These are phyloP conservation scores for Platanthera zijinensis DNA, from an alignment of 106 monocot species.

Conservation along the genomic window DNA sequence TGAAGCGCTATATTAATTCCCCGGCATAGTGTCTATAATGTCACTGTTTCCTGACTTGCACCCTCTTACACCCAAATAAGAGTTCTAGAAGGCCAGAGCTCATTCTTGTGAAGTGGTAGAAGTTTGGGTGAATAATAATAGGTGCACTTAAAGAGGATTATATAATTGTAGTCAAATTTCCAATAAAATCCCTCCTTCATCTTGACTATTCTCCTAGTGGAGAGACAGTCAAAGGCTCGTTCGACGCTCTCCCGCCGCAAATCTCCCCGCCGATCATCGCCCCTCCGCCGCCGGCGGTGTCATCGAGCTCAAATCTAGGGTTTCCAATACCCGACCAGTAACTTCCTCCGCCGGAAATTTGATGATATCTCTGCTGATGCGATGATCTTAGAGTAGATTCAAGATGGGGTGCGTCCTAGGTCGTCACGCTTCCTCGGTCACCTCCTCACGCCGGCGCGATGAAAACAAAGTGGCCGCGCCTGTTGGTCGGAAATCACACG, in stretches of 20 bases:
- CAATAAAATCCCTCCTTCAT: background rate
- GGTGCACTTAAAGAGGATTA: too few relatives aligned
- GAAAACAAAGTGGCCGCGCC: background rate
- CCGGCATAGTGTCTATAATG: too few relatives aligned
- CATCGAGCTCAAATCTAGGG: background rate
- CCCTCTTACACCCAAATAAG: too few relatives aligned
- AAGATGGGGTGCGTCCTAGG: slow-evolving; percentile 6
- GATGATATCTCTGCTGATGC: background rate
- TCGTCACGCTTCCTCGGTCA: background rate
- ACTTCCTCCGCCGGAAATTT: background rate
- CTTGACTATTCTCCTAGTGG: background rate
- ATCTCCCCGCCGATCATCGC: background rate
- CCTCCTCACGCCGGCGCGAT: background rate
- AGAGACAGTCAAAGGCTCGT: background rate
- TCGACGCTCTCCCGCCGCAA: background rate
- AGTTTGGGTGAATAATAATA: too few relatives aligned
- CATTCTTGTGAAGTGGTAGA: too few relatives aligned
- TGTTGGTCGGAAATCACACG: background rate
- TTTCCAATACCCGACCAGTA: background rate
- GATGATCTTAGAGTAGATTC: background rate
- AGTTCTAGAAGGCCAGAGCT: too few relatives aligned
- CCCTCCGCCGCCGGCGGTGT: background rate
- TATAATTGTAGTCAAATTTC: background rate
- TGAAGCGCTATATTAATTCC: too few relatives aligned
- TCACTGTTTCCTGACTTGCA: too few relatives aligned